Base-by-base conservation (phyloP, 352 stramenopile genomes). In the Phytophthora sojae region DNA sequence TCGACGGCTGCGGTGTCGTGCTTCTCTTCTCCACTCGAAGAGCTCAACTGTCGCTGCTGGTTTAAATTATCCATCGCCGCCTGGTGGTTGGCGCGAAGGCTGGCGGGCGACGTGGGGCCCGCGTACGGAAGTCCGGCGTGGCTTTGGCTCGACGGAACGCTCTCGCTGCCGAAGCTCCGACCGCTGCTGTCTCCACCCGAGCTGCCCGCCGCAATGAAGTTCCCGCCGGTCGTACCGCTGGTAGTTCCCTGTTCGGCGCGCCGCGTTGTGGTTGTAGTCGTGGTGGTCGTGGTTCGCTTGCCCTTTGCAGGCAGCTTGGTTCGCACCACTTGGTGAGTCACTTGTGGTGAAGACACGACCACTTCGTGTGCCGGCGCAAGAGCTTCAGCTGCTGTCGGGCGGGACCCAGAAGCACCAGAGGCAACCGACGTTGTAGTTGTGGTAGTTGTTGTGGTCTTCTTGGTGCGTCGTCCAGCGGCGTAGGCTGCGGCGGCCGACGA, bases 11-110 rank as follows among this genome's bases (percentile, higher is more conserved):
- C 26, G 25, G 39, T 29, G 19, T 52, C 55, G 26, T 29, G 23
- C 6, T 45, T 63, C 32, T 77, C 73, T 68, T 80, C 59, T 64
- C 54, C 68, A 64, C 55, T 76, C 32, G 63, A 76, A 68, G 64
- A 74, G 30, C 55, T 71, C n/a, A 59, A 21, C 14, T 72, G 61
- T 64, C 57, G 51, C 25, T 76, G 62, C 53, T 69, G 68, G 37
- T 65, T 61, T 58, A 74, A 62, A 56, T 62, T 60, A 54, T 67
- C 61, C 35, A 69, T n/a, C 59, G 45, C 17, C 21, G 21, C 21
- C 44, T 59, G 39, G 6, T 72, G 57, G 59, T 50, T 70, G 25
- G 57, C 39, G 25, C 58, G 66, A 56, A 72, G 17, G 23, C 66
- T 60, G 21, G 57, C 15, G 23, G 59, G 59, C 17, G 70, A 77